Conservation (phyloP, 2,329 filamentous ascomycete genomes). For the Venturia nashicola region DNA sequence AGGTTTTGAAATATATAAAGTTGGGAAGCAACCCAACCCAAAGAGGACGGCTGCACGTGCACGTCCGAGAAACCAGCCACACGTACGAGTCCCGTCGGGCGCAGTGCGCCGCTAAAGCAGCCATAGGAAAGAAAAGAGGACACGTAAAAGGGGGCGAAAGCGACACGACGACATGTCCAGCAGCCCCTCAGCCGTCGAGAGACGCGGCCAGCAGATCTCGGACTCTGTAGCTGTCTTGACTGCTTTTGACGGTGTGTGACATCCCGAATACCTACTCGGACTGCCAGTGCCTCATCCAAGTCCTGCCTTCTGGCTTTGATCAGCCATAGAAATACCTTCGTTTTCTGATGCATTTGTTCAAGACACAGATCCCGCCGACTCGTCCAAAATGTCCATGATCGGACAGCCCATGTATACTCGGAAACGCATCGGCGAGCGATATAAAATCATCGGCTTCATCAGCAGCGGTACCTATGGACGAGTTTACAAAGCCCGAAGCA, state of each 20-base stretch:
- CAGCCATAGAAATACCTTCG: background rate
- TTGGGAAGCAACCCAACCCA: too few species aligned
- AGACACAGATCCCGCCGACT: background rate
- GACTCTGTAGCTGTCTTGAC: background rate
- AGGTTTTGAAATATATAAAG: too few species aligned
- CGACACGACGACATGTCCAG: background rate
- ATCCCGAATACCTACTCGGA: background rate
- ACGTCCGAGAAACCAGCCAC: background rate
- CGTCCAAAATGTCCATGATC: slow-evolving; percentile 2
- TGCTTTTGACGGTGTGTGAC: slow-evolving; percentile 5
- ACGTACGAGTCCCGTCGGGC: too few species aligned
- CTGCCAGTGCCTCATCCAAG: background rate
- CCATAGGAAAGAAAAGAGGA: background rate
- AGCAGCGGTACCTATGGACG: slow-evolving; percentile 95
- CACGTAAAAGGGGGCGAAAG: background rate
- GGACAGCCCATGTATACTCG: background rate
- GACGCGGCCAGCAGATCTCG: background rate
- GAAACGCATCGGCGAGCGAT: slow-evolving; percentile 54
- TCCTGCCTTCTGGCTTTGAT: background rate
- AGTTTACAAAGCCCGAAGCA: slow-evolving; percentile 86
- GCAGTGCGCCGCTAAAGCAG: background rate
- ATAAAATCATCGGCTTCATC: slow-evolving; percentile 96
- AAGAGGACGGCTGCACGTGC: background rate
- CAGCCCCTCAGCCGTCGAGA: background rate
- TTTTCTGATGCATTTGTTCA: background rate